These are phyloP conservation scores for Cercospora brassicicola DNA, from an alignment of 2,329 filamentous ascomycete genomes.

Conservation along the genomic window DNA sequence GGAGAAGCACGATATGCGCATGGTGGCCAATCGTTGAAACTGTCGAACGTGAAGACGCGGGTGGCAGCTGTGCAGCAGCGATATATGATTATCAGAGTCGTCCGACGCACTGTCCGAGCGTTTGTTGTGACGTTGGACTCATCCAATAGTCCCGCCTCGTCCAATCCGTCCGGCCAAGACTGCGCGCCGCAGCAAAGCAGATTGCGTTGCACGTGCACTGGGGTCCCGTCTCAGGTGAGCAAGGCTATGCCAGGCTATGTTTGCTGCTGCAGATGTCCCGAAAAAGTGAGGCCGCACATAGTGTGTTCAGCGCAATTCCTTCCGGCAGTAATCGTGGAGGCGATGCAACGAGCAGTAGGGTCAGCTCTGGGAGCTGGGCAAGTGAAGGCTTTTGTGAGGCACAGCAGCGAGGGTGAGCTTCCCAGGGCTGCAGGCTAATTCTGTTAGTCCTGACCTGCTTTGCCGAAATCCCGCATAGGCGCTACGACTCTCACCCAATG, in stretches of 20 bases:
- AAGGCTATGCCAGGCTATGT: slow-evolving; percentile 10
- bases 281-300: slow-evolving; percentile 2
- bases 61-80: not conserved
- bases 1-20: slow-evolving; percentile 37
- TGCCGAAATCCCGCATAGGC: not conserved
- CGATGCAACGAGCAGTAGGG: not conserved
- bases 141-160: slow-evolving; percentile 8
- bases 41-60: slow-evolving; percentile 6
- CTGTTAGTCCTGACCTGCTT: not conserved
- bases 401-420: slow-evolving; percentile 1
- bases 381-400: slow-evolving; percentile 8
- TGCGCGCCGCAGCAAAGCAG: slow-evolving; percentile 13
- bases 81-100: not conserved
- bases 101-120: slow-evolving; percentile 4
- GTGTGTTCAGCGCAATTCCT: not conserved
- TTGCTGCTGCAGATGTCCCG: not conserved
- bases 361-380: slow-evolving; percentile 1
- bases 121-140: slow-evolving; percentile 19
- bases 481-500: not conserved
- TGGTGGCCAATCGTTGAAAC: slow-evolving; percentile 18
- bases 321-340: slow-evolving; percentile 4
- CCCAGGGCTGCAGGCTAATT: slow-evolving; percentile 1
- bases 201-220: slow-evolving; percentile 8
- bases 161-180: slow-evolving; percentile 12
- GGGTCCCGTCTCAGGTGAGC: not conserved